A percentile compares a stretch with the other conserved stretches of the same genome.
These are phyloP conservation scores for Moesziomyces sp. DNA, from an alignment of 1,284 basidiomycete genomes.

Conservation along the genomic window DNA sequence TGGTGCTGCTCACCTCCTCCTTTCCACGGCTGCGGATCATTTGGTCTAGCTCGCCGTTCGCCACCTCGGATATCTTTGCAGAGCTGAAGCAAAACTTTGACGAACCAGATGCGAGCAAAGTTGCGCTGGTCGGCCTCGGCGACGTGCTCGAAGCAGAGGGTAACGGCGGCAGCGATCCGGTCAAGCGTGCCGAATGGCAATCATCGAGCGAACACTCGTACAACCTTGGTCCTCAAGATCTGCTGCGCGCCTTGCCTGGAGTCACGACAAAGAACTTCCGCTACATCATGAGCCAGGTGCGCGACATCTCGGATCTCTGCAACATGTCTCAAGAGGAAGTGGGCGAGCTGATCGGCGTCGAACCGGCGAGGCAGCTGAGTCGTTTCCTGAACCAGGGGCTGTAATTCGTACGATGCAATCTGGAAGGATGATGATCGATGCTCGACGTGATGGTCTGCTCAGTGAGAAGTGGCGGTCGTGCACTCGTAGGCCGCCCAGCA, in stretches of 20 bases:
- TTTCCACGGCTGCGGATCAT: slow-evolving; percentile 93
- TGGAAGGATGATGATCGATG: too few species aligned
- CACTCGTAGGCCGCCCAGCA: too few species aligned
- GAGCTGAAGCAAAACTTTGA: slow-evolving; percentile 86
- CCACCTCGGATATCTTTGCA: slow-evolving; percentile 89
- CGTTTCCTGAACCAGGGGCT: slow-evolving; percentile 19
- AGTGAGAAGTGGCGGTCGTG: too few species aligned
- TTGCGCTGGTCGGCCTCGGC: slow-evolving; percentile 71
- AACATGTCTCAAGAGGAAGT: slow-evolving; percentile 75
- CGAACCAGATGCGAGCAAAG: slow-evolving; percentile 87
- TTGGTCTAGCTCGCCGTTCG: slow-evolving; percentile 95
- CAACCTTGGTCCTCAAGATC: slow-evolving; percentile 66
- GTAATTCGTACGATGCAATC: neutral
- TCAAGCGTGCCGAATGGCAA: slow-evolving; percentile 15
- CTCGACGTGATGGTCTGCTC: neutral
- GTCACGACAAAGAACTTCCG: slow-evolving; percentile 85
- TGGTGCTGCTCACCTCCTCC: slow-evolving; percentile 85
- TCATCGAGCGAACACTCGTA: slow-evolving; percentile 40
- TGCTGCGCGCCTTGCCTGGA: slow-evolving; percentile 72
- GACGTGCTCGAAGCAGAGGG: slow-evolving; percentile 23
- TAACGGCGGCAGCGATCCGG: slow-evolving; percentile 12
- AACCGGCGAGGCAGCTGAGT: slow-evolving; percentile 78
- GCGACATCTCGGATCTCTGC: slow-evolving; percentile 81
- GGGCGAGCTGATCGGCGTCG: slow-evolving; percentile 81
- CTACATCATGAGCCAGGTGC: slow-evolving; percentile 83